Conservation (phyloP, 257 asterid species). For the Euphrasia confusa region DNA sequence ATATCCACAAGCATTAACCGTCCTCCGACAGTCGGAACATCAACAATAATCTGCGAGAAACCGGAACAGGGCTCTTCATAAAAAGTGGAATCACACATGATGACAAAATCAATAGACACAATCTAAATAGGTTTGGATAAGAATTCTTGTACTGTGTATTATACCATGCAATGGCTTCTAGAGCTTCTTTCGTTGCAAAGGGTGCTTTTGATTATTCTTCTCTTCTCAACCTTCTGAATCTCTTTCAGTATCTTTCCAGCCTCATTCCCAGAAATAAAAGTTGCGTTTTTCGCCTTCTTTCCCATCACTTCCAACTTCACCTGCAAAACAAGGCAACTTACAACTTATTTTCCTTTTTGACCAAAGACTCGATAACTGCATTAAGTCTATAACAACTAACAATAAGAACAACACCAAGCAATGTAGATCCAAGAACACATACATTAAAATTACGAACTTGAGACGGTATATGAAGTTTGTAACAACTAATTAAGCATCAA, state of each 20-base stretch:
- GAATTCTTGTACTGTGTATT: too few species aligned
- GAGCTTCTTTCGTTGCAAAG: constrained; percentile 94
- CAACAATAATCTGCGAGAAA: constrained; percentile 62
- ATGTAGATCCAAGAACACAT: neutral
- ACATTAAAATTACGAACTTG: too few species aligned
- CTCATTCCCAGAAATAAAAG: constrained; percentile 82
- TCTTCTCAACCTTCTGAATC: constrained; percentile 91
- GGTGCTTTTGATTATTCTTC: constrained; percentile 84
- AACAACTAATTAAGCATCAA: neutral
- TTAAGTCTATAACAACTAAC: too few species aligned
- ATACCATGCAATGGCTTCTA: constrained; percentile 94
- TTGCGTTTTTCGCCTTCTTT: constrained; percentile 84
- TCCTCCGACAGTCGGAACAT: constrained; percentile 97
- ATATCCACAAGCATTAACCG: constrained; percentile 94
- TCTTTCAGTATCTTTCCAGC: constrained; percentile 89
- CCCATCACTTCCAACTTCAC: constrained; percentile 89
- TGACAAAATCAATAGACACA: neutral
- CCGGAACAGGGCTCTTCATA: neutral
- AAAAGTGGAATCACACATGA: too few species aligned
- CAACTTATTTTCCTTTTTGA: too few species aligned
- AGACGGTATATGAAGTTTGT: too few species aligned
- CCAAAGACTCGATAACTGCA: too few species aligned
- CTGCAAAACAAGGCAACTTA: constrained; percentile 27
- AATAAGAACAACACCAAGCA: neutral
- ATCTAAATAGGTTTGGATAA: constrained; percentile 6